Evolutionary conservation across 139 green algal species (phyloP).

Genomic region (Trebouxia sp.): DNA sequence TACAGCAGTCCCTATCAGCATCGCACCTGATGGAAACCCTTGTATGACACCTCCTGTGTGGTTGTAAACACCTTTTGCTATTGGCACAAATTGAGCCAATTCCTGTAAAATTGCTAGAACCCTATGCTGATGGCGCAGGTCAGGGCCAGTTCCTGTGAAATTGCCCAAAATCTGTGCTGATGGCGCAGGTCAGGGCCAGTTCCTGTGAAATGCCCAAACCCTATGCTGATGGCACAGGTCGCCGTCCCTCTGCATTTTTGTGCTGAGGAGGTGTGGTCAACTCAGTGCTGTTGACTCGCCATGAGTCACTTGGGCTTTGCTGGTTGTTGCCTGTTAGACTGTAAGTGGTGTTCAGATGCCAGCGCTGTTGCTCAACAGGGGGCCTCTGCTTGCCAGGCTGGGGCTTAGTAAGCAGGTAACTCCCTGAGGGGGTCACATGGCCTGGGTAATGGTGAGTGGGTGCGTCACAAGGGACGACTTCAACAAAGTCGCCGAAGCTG

Average conservation of each 20-base stretch:
- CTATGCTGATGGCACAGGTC: slow-evolving; percentile 1
- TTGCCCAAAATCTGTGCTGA: no score
- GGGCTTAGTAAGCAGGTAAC: neutral
- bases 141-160: no score
- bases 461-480: neutral
- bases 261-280: neutral
- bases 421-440: neutral
- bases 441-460: neutral
- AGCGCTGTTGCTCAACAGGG: neutral
- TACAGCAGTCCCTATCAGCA: no score
- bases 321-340: neutral
- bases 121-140: neutral
- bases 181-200: no score
- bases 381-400: neutral
- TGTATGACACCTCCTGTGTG: no score
- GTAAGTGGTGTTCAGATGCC: slow-evolving; percentile 6
- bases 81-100: no score
- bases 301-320: neutral
- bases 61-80: no score
- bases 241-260: neutral
- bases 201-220: neutral
- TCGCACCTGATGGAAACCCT: no score
- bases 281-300: neutral
- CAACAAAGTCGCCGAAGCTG: slow-evolving; percentile 12
- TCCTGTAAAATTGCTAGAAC: neutral